Evolutionary conservation across 805 yeast species (phyloP), one percentile per base, ranked within the genome.

Genomic region (Gaillardinia entomophila): DNA sequence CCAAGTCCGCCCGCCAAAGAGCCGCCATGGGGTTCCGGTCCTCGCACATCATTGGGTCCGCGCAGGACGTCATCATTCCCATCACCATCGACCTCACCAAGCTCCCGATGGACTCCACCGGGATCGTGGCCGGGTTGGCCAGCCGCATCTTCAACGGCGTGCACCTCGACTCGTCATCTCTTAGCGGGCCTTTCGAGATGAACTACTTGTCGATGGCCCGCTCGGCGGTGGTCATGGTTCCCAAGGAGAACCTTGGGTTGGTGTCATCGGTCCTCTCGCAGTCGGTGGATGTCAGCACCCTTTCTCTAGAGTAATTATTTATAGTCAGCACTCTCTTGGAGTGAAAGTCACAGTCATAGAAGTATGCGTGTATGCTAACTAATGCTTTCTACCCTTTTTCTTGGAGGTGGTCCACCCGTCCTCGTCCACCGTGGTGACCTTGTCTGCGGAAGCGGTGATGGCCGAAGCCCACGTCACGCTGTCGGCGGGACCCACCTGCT

Each of bases 381-480:
- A 25, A 28, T 41, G 36, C 41, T 58, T 62, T 43, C 49, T 62
- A 13, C 60, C 60, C 46, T 59, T 64, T 46, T 62, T 65, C 51
- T 66, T 66, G 13, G 56, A 37, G 44, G 60, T 62, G 32, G 72
- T 65, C 72, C 72, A 66, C 10, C 72, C 72, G 28, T 66, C 71
- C 37, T 66, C 72, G 35, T 66, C 71, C 15, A 62, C 66, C 15
- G 57, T 38, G 6, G 49, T 46, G 2, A 54, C 49, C 38, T 62
- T 65, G 43, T 61, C 61, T 15, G 67, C 69, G 26, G 65, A 57
- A 30, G 55, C 57, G 23, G 65, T 58, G 33, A 83, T 63, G 3
- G 89, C 92, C 37, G 79, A 82, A 31, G 72, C 68, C 96, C 96
- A 88, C 26, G 78, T 68, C 43, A 75, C 66, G 6, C 58, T 66